Percentiles rank a stretch among this genome's conserved stretches.
Evolutionary conservation across 768 basidiomycete genomes (phyloP).

Genomic region (Pulveroboletus sp.): DNA sequence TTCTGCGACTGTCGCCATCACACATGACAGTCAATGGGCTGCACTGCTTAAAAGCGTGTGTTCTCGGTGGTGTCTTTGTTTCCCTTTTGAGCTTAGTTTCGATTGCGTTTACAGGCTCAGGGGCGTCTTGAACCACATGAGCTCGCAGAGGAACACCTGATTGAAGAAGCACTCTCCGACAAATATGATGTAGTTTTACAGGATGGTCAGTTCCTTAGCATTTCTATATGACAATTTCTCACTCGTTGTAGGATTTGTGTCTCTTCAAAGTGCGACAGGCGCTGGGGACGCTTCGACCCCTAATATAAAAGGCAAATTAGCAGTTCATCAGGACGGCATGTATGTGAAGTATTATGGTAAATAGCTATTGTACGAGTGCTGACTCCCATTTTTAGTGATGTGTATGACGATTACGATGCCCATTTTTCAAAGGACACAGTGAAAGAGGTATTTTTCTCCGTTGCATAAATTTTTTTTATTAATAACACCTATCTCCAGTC

Average conservation of each 20-base stretch:
- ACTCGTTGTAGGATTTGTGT: not conserved
- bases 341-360: no score
- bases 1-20: conserved; percentile 1
- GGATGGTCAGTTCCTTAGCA: not conserved
- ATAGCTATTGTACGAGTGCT: no score
- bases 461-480: no score
- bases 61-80: not conserved
- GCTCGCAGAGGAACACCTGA: not conserved
- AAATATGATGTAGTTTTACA: not conserved
- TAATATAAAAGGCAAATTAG: no score
- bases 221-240: not conserved
- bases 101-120: not conserved
- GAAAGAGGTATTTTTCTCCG: no score
- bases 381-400: no score
- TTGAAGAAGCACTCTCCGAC: not conserved
- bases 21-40: conserved; percentile 6
- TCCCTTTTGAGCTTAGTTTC: not conserved
- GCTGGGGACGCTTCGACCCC: not conserved
- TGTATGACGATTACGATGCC: no score
- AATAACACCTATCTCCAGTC: no score
- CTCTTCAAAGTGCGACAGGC: not conserved
- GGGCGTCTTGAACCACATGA: not conserved
- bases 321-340: no score
- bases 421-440: no score
- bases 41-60: conserved; percentile 1